Base-by-base conservation (phyloP, 2,329 filamentous ascomycete genomes). In the Lasiodiplodia gonubiensis region DNA sequence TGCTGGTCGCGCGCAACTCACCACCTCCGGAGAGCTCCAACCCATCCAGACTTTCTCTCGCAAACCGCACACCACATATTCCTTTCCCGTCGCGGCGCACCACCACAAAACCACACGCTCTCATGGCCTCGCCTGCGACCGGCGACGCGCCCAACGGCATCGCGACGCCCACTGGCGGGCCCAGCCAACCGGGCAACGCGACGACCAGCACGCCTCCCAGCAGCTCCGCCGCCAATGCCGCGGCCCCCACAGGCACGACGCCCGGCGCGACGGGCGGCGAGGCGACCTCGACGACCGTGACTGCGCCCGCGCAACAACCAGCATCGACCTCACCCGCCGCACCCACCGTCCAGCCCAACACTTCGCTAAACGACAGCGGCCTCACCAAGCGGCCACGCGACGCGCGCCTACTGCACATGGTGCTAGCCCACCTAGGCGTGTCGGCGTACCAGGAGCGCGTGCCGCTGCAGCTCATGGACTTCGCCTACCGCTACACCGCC, bases 401-500 rank as follows among this genome's bases (percentile, higher is more conserved):
- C 78, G 88, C 90, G 18, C 89, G 92, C 74, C 88, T 93, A 16
- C 88, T 95, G 73, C 92, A 94, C 80, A 87, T 94, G 21, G 86
- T 95, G 63, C 88, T 95, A 59, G 90, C 89, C 23, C 90, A 90
- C 8, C 90, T 93, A 73, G 92, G 92, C 74, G 91, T 94, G 11
- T 89, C 90, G 4, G 85, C 89, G 49, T 95, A 93, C 83, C 92
- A 94, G 78, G 88, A 91, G 77, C 91, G 92, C 74, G 92, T 95
- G 1, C 92, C 92, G 0, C 86, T 94, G 0, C 88, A 94, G 68
- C 88, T 95, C 59, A 89, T 95, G 77, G 92, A 95, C 71, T 94
- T 94, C 76, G 91, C 92, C 59, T 95, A 95, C 85, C 89, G 92
- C 46, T 92, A 93, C 83, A 92, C 90, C 11, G 88, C 88, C 1